Conservation (phyloP, 345 rosid genomes). For the Hibiscus trionum region DNA sequence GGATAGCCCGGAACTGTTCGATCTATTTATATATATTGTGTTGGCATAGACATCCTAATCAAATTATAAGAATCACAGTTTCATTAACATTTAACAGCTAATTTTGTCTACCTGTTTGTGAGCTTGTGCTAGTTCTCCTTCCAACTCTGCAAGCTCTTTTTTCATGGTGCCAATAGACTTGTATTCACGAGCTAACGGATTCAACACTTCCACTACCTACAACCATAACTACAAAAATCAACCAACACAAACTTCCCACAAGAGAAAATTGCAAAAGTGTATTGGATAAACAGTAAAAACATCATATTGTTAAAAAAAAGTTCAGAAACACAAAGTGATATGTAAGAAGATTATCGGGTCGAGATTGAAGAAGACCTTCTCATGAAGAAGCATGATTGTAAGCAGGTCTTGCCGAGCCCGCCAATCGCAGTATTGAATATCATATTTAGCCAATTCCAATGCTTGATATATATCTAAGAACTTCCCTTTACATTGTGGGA, state of each 20-base stretch:
- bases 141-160: slow-evolving; percentile 87
- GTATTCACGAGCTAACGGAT: slow-evolving; percentile 92
- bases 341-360: neutral
- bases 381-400: slow-evolving; percentile 85
- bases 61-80: neutral
- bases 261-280: too few relatives aligned
- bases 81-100: slow-evolving; percentile 1
- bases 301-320: neutral
- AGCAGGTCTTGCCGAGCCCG: slow-evolving; percentile 81
- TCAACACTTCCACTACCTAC: slow-evolving; percentile 93
- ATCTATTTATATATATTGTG: neutral
- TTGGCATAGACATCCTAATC: neutral
- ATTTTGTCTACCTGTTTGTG: slow-evolving; percentile 60
- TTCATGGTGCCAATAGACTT: slow-evolving; percentile 87
- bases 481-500: slow-evolving; percentile 75
- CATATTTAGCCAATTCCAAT: slow-evolving; percentile 82
- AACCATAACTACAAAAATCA: neutral
- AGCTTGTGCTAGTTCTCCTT: slow-evolving; percentile 74
- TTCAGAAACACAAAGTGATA: neutral
- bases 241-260: slow-evolving; percentile 7
- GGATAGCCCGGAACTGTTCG: neutral
- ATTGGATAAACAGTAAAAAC: neutral
- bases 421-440: slow-evolving; percentile 92
- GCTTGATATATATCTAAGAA: slow-evolving; percentile 86
- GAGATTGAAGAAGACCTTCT: slow-evolving; percentile 45